These are phyloP conservation scores for Amanita pallidorosea DNA, from an alignment of 768 basidiomycete species.

Conservation along the genomic window DNA sequence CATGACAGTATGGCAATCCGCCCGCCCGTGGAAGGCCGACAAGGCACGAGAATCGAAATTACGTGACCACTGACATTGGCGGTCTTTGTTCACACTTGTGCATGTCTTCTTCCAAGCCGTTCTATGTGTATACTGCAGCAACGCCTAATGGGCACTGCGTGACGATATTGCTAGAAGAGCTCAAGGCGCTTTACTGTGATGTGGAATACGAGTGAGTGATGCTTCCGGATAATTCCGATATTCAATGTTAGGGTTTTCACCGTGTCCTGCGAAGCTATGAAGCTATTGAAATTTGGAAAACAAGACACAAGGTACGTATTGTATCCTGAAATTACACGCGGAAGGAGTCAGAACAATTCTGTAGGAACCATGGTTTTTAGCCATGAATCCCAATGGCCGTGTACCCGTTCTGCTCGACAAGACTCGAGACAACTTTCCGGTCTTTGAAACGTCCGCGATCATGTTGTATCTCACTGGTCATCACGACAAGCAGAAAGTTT, in stretches of 20 bases:
- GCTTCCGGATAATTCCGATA: slow-evolving; percentile 15
- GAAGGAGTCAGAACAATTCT: slow-evolving; percentile 19
- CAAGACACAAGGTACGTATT: not conserved
- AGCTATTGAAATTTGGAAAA: not conserved
- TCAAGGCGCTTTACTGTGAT: not conserved
- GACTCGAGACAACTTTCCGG: slow-evolving; percentile 45
- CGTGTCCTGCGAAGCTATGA: too few species aligned
- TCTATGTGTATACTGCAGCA: slow-evolving; percentile 26
- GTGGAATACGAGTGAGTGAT: not conserved
- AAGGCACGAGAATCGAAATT: too few species aligned
- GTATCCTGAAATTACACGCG: not conserved
- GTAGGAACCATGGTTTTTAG: slow-evolving; percentile 63
- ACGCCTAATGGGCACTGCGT: slow-evolving; percentile 42
- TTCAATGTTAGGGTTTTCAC: too few species aligned
- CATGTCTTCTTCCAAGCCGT: slow-evolving; percentile 11
- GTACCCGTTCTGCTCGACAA: slow-evolving; percentile 62
- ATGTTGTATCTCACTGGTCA: slow-evolving; percentile 70
- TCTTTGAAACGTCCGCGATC: slow-evolving; percentile 78
- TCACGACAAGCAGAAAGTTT: slow-evolving; percentile 68
- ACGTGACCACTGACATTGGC: too few species aligned
- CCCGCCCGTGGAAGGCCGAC: too few species aligned
- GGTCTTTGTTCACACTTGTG: too few species aligned
- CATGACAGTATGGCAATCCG: too few species aligned
- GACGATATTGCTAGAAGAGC: slow-evolving; percentile 40
- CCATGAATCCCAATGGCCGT: slow-evolving; percentile 61